phyloP scores from a whole-genome alignment of 305 asterid genomes.

The Fraxinus sp. region DNA sequence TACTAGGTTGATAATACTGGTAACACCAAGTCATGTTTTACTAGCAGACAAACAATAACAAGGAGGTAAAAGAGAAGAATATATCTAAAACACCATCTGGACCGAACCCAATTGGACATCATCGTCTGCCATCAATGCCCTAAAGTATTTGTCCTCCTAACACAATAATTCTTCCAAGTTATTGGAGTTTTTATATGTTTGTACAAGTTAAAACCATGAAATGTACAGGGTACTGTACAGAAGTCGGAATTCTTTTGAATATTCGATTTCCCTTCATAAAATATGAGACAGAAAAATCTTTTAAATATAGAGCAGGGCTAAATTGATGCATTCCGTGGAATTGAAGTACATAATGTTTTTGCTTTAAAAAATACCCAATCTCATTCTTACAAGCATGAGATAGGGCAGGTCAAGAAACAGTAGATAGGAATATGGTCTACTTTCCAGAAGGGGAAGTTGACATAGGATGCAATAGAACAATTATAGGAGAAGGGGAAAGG shows the following conservation, averaged over 20 bases:
- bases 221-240: neutral
- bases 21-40: neutral
- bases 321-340: neutral
- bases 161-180: slow-evolving; percentile 19
- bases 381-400: neutral
- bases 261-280: neutral
- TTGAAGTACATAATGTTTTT: neutral
- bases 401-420: neutral
- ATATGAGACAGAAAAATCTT: neutral
- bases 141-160: slow-evolving; percentile 24
- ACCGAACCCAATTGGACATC: slow-evolving; percentile 65
- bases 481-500: too few relatives aligned
- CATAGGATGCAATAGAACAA: too few relatives aligned
- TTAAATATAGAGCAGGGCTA: neutral
- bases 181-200: slow-evolving; percentile 34
- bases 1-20: slow-evolving; percentile 11
- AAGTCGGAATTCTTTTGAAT: neutral
- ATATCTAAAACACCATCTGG: slow-evolving; percentile 57
- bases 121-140: slow-evolving; percentile 50
- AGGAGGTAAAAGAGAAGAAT: slow-evolving; percentile 42
- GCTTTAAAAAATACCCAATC: neutral
- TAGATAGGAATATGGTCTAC: neutral
- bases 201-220: slow-evolving; percentile 7
- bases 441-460: neutral
- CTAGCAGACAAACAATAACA: slow-evolving; percentile 25